Evolutionary conservation across 2,329 filamentous ascomycete genomes (phyloP), one percentile per base, ranked within the genome.

Genomic region (Penicillium sumatraense): DNA sequence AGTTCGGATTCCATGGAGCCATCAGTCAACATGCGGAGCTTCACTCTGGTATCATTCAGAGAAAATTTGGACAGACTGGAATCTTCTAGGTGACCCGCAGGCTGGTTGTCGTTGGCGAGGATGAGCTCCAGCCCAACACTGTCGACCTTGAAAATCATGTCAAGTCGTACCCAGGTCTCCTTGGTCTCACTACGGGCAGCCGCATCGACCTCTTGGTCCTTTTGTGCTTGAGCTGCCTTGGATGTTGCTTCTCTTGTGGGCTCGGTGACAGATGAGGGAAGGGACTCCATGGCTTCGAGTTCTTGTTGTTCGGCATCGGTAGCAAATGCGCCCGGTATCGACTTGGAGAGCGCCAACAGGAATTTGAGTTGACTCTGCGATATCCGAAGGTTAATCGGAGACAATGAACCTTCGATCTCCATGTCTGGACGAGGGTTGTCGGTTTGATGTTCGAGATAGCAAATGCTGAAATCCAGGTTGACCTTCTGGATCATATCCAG

Each of bases 401-500:
- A 97, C 87, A 99, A 91, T 45, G 85, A 88, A 3, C 93, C 93
- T 71, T 95, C 88, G 18, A 99, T 87, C 75, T 98, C 93, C 47
- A 92, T 88, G 68, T 99, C 93, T 0, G 95, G 95, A 35, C 93
- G 85, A 67, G 95, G 88, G 50, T 84, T 80, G 13, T 89, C 89
- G 27, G 84, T 74, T 63, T 86, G 87, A 70, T 99, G 95, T 69
- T 98, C 93, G 1, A 93, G 86, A 73, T 97, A 93, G 2, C 89
- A 96, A 61, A 99, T 88, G 57, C 90, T 90, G 76, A 99, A 97
- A 45, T 90, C 90, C 21, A 99, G 80, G 70, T 99, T 95, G 11
- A 99, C 92, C 65, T 97, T 92, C 68, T 99, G 93, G 64, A 99
- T 96, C 79, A 99, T 89, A 71, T 99, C 91, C 7, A 99, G 80